phyloP scores from a whole-genome alignment of 2,329 filamentous ascomycete species.

The Thyridium curvatum region DNA sequence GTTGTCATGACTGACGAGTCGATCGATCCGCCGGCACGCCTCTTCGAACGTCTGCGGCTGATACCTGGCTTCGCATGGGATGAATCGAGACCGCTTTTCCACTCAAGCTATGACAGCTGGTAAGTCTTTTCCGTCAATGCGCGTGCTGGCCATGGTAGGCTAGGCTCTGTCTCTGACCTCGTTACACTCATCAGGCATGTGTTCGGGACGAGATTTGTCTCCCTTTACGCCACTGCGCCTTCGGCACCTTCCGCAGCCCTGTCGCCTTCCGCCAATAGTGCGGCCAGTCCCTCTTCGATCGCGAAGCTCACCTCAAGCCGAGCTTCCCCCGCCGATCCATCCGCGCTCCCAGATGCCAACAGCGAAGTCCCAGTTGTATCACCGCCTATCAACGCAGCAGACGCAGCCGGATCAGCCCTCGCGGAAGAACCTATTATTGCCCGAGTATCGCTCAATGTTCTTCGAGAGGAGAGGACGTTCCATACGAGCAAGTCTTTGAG shows the following conservation, averaged over 20 bases:
- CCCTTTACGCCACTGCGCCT: conserved; percentile 38
- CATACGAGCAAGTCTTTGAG: conserved; percentile 73
- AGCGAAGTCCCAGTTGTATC: conserved; percentile 30
- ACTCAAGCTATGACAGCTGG: conserved; percentile 86
- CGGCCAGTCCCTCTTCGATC: conserved; percentile 35
- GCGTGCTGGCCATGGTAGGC: neutral
- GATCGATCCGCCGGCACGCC: conserved; percentile 58
- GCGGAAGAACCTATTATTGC: conserved; percentile 67
- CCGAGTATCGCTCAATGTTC: conserved; percentile 72
- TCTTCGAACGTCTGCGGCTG: conserved; percentile 68
- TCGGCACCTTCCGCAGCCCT: conserved; percentile 31
- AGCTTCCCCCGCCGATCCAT: conserved; percentile 33
- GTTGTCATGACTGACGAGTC: conserved; percentile 44
- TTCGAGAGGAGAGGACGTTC: conserved; percentile 82
- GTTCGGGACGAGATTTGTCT: conserved; percentile 55
- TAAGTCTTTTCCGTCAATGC: conserved; percentile 22
- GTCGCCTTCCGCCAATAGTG: conserved; percentile 21
- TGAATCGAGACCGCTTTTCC: conserved; percentile 50
- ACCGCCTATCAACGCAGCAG: conserved; percentile 19
- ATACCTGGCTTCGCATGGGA: conserved; percentile 74
- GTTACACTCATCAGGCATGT: conserved; percentile 47
- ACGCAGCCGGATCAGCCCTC: conserved; percentile 43
- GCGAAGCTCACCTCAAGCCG: conserved; percentile 36
- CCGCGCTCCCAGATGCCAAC: conserved; percentile 22
- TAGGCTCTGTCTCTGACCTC: conserved; percentile 7